Evolutionary conservation across 305 asterid genomes (phyloP).

Genomic region (Fraxinus ornus): DNA sequence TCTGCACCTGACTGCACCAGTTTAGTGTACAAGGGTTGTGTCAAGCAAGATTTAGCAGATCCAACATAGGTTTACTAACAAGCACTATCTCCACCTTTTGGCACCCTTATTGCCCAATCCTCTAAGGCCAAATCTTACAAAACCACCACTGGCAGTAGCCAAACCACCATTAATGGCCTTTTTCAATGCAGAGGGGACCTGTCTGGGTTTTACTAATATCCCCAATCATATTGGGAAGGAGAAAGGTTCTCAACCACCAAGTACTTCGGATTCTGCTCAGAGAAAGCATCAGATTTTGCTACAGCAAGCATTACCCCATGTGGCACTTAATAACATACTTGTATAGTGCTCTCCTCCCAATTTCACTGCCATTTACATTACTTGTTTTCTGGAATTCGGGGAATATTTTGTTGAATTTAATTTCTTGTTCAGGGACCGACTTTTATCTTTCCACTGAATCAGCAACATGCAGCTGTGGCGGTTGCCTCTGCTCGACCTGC

Average conservation of each 20-base stretch:
- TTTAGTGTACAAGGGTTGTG: conserved; percentile 88
- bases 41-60: conserved; percentile 74
- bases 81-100: conserved; percentile 73
- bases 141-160: conserved; percentile 60
- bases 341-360: conserved; percentile 34
- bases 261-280: conserved; percentile 55
- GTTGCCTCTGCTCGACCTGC: conserved; percentile 56
- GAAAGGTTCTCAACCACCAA: conserved; percentile 52
- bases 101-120: conserved; percentile 26
- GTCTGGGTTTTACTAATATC: conserved; percentile 34
- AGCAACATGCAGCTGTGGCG: conserved; percentile 69
- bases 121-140: conserved; percentile 75
- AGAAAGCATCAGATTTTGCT: conserved; percentile 77
- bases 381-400: neutral
- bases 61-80: conserved; percentile 70
- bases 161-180: conserved; percentile 64
- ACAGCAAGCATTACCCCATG: conserved; percentile 90
- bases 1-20: conserved; percentile 63
- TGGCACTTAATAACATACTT: conserved; percentile 69
- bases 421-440: conserved; percentile 59
- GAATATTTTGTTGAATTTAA: neutral
- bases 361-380: neutral
- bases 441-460: conserved; percentile 83
- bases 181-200: conserved; percentile 91
- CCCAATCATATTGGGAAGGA: conserved; percentile 58